Evolutionary conservation across 257 asterid genomes (phyloP), one percentile per base, ranked within the genome.

Genomic region (Rubia yunnanensis): DNA sequence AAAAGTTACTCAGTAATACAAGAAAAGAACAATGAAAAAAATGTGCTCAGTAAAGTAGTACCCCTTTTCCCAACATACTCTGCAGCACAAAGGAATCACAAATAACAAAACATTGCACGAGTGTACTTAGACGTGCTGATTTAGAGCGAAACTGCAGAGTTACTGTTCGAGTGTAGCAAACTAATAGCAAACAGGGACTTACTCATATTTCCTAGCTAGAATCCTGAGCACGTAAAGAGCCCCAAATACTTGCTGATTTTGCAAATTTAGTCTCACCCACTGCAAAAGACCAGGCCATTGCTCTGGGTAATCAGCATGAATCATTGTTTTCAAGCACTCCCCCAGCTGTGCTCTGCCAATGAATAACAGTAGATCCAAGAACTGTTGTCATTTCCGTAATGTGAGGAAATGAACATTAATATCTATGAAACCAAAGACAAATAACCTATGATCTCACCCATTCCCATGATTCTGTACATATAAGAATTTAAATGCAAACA

Each of bases 121-220:
- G 22, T 18, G 11, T 18, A 38, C 28, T 4, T 41, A 26, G n/a
- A 44, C 46, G 38, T 10, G 26, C 27, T 14, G 27, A 18, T 27
- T 32, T 48, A 44, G 15, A 46, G 66, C 20, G n/a, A 54, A 52
- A 28, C 13, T 57, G 62, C 11, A 57, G 27, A 24, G n/a, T 27
- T 27, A 6, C 26, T n/a, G 41, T 9, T 64, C 17, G 34, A 23
- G 48, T 30, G 6, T n/a, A 53, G 10, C 7, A 48, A 5, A 10
- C 14, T 10, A n/a, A 44, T 17, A 8, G n/a, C 26, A 28, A 64
- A 4, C 49, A 11, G 2, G 36, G 64, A 86, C 98, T 84, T 75
- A 94, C 99, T 94, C 99, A 52, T 90, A 94, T 88, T 90, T 90
- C 73, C 99, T 85, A 35, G 98, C 81, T 70, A 94, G 92, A 72